Evolutionary conservation across 2,329 filamentous ascomycete genomes (phyloP).

Genomic region (Simplicillium aogashimaense): DNA sequence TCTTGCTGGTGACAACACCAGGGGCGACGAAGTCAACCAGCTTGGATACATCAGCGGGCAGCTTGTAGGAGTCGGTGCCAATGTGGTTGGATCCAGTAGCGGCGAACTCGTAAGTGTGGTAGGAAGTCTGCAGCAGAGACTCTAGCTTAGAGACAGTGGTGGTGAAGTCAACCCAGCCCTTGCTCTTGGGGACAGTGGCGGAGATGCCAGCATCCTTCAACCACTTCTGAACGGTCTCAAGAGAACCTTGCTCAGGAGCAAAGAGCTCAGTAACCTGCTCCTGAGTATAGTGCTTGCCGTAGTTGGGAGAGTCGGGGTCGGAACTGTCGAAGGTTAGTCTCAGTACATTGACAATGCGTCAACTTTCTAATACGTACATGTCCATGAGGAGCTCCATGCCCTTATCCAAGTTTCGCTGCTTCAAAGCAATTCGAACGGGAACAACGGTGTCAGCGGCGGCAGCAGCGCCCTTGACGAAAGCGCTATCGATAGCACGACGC

Average conservation of each 20-base stretch:
- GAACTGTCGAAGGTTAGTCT: slow-evolving; percentile 7
- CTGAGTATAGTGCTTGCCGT: slow-evolving; percentile 34
- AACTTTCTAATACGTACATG: neutral
- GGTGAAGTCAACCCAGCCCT: slow-evolving; percentile 26
- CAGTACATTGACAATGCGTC: neutral
- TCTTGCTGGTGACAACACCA: slow-evolving; percentile 24
- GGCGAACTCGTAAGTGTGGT: slow-evolving; percentile 36
- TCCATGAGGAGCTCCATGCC: slow-evolving; percentile 1
- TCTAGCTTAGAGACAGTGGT: slow-evolving; percentile 23
- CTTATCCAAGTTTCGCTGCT: slow-evolving; percentile 1
- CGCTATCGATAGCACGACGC: neutral
- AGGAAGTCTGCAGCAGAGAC: slow-evolving; percentile 38
- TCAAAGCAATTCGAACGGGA: neutral
- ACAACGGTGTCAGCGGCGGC: neutral
- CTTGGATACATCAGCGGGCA: slow-evolving; percentile 22
- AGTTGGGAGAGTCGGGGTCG: slow-evolving; percentile 30
- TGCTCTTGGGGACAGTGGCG: slow-evolving; percentile 34
- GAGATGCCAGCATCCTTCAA: slow-evolving; percentile 39
- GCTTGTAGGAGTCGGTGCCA: slow-evolving; percentile 28
- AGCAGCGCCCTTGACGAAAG: neutral
- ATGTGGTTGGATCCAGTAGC: slow-evolving; percentile 20
- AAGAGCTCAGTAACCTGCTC: slow-evolving; percentile 31
- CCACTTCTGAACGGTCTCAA: slow-evolving; percentile 41
- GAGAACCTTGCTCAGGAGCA: slow-evolving; percentile 28
- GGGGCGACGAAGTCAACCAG: slow-evolving; percentile 30